Evolutionary conservation across 768 basidiomycete genomes (phyloP), one percentile per base, ranked within the genome.

Genomic region (Leccinum ochraceum): DNA sequence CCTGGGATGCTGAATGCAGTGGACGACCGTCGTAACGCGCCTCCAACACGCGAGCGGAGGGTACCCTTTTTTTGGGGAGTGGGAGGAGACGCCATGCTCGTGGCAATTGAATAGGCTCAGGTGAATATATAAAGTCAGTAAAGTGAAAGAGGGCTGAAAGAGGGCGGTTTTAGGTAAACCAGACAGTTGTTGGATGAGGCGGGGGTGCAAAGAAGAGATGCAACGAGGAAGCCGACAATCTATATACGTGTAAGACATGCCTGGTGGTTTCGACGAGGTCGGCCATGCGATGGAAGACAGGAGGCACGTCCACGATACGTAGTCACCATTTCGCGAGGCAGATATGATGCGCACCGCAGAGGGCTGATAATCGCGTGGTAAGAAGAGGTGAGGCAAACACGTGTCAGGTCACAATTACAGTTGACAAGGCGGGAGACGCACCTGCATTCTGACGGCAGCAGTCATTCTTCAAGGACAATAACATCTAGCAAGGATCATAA

Each of bases 11-110:
- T 72, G 61, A 87, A 78, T 9, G 81, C 75, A 4, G 83, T 81
- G 17, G 88, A 88, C 3, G 86, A 81, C 55, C 87, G 84, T 8
- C 86, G 81, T 69, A 88, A 78, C 55, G 77, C 82, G 53, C 78
- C 80, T 54, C 84, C 84, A 76, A 89, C 81, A 54, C 88, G 86
- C 44, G 78, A 74, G 73, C 88, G 86, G 68, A 82, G 78, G 50
- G 81, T 77, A 2, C 65, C 65, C 58, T 74, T 74, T 68, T 77
- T 81, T 56, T 71, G 72, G 7, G 75, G 67, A 64, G 67, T 68
- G 46, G 70, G 67, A 22, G 70, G 69, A 54, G 69, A 54, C n/a
- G 74, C 48, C 61, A 74, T 72, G 28, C 53, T 63, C 22, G 74
- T 67, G 61, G 66, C 74, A 34, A 28, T 55, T 48, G 30, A 6